Percentiles rank a stretch among this genome's conserved stretches.
Evolutionary conservation across 208 protist species (phyloP).

Genomic region (Trypanosoma lewisi): DNA sequence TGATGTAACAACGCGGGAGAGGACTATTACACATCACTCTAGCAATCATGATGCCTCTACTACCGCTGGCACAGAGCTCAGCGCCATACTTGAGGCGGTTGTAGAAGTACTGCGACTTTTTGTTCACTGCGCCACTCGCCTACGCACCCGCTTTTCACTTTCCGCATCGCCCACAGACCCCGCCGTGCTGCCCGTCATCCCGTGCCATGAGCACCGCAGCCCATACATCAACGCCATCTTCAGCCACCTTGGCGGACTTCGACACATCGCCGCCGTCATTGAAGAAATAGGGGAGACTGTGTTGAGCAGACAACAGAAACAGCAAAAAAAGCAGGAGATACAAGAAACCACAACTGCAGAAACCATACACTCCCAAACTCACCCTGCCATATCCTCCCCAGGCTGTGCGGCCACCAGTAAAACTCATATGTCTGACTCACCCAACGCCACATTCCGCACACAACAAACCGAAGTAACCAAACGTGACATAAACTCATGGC

Average conservation of each 20-base stretch:
- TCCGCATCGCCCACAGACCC: background rate
- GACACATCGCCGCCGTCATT: constrained; percentile 17
- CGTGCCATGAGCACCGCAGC: constrained; percentile 16
- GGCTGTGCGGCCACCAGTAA: background rate
- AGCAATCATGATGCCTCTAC: background rate
- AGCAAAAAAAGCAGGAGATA: background rate
- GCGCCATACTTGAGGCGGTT: constrained; percentile 8
- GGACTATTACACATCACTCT: background rate
- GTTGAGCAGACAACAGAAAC: background rate
- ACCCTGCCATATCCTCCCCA: background rate
- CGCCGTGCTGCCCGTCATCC: constrained; percentile 11
- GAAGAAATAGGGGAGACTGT: background rate
- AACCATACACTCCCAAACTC: background rate
- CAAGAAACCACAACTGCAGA: background rate
- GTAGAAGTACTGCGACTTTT: constrained; percentile 12
- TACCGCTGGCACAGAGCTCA: constrained; percentile 8
- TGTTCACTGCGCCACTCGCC: background rate
- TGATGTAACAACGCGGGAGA: background rate
- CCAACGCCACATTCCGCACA: background rate
- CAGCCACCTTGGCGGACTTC: constrained; percentile 22
- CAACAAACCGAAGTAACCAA: background rate
- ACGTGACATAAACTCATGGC: background rate
- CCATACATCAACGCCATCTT: constrained; percentile 28
- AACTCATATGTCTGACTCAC: background rate
- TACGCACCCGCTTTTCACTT: constrained; percentile 2